Evolutionary conservation across 257 asterid genomes (phyloP).

Genomic region (Echium plantagineum): DNA sequence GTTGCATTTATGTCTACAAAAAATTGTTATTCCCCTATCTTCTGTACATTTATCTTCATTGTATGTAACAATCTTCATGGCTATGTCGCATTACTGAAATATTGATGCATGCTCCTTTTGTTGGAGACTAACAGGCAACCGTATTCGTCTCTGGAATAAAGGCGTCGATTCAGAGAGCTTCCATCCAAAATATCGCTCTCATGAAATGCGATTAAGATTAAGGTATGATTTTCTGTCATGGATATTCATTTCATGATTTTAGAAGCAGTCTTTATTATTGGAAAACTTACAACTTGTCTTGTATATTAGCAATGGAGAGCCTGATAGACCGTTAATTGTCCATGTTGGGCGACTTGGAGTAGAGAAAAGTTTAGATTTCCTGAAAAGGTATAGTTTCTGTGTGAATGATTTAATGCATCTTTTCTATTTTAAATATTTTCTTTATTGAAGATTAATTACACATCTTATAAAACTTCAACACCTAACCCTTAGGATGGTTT

Average conservation of each 20-base stretch:
- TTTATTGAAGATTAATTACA: background rate
- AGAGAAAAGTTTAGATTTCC: conserved; percentile 90
- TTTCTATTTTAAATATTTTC: background rate
- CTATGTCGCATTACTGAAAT: background rate
- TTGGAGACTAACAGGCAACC: conserved; percentile 38
- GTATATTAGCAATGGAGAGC: conserved; percentile 63
- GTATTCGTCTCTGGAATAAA: conserved; percentile 89
- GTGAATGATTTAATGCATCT: background rate
- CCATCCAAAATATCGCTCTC: conserved; percentile 54
- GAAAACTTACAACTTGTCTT: conserved; percentile 16
- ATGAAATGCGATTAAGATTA: conserved; percentile 65
- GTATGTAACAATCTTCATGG: background rate
- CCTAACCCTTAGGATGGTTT: conserved; percentile 9
- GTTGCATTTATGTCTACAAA: conserved; percentile 20
- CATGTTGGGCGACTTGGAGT: conserved; percentile 93
- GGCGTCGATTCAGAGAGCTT: conserved; percentile 96
- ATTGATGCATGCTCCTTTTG: background rate
- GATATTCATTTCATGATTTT: conserved; percentile 1
- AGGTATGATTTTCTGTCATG: conserved; percentile 28
- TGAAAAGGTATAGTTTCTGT: conserved; percentile 43
- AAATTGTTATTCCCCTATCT: background rate
- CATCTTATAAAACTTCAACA: conserved; percentile 1
- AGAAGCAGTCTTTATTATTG: background rate
- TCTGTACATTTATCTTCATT: background rate
- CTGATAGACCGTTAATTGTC: conserved; percentile 75